Evolutionary conservation across 2,329 filamentous ascomycete species (phyloP).

Genomic region (Coniochaeta ligniaria): DNA sequence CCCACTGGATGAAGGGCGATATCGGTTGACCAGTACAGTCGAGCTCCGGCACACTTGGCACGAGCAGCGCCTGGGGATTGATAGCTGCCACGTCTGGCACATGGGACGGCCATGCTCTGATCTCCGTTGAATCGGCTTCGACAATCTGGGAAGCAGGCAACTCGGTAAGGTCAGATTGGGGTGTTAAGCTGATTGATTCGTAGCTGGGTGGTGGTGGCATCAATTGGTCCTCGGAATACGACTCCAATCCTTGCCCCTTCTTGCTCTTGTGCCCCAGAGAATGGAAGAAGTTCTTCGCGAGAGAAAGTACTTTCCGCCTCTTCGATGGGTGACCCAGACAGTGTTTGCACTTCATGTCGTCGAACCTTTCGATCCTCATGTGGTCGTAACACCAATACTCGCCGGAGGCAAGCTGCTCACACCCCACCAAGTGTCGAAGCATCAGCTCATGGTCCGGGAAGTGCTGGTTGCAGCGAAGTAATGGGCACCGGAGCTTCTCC

Average conservation of each 20-base stretch:
- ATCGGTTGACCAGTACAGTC: slow-evolving; percentile 16
- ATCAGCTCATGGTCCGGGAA: slow-evolving; percentile 46
- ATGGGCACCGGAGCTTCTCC: slow-evolving; percentile 43
- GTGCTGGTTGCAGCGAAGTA: slow-evolving; percentile 40
- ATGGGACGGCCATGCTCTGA: slow-evolving; percentile 17
- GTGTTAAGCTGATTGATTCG: slow-evolving; percentile 29
- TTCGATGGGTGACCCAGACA: slow-evolving; percentile 44
- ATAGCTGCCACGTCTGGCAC: slow-evolving; percentile 12
- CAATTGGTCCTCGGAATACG: slow-evolving; percentile 18
- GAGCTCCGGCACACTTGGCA: slow-evolving; percentile 17
- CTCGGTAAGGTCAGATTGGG: slow-evolving; percentile 26
- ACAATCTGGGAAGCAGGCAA: slow-evolving; percentile 42
- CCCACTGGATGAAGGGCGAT: slow-evolving; percentile 19
- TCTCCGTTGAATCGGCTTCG: slow-evolving; percentile 43
- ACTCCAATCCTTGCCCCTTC: slow-evolving; percentile 20
- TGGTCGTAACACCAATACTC: slow-evolving; percentile 53
- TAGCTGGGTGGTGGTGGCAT: slow-evolving; percentile 40
- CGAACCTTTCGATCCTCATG: slow-evolving; percentile 42
- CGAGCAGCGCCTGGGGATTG: slow-evolving; percentile 21
- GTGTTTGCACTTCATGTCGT: slow-evolving; percentile 41
- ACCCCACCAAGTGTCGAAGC: slow-evolving; percentile 44
- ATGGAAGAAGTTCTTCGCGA: slow-evolving; percentile 48
- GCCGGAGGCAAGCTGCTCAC: slow-evolving; percentile 37
- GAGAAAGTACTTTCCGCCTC: slow-evolving; percentile 42
- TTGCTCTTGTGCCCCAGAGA: slow-evolving; percentile 40